A percentile compares a stretch with the other conserved stretches of the same genome.
phyloP scores from a whole-genome alignment of 2,329 filamentous ascomycete species.

The Cladophialophora exuberans region DNA sequence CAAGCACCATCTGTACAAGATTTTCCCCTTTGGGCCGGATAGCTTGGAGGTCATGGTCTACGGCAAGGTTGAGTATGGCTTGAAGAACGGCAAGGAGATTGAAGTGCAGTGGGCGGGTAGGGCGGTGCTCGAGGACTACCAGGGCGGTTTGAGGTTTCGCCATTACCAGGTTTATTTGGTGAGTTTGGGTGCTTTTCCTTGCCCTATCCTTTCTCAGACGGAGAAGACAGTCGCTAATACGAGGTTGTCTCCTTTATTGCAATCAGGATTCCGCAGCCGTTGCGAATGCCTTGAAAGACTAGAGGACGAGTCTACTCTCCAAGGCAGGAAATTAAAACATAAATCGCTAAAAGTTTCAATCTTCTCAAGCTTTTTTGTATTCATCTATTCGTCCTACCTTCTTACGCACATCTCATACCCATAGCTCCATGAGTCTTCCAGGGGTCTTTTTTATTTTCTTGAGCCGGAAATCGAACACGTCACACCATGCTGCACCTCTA shows the following conservation, averaged over 20 bases:
- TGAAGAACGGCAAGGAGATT: constrained; percentile 54
- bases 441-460: background rate
- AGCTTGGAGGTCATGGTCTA: constrained; percentile 58
- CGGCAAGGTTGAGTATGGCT: constrained; percentile 56
- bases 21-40: constrained; percentile 51
- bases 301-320: background rate
- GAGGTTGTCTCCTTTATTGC: background rate
- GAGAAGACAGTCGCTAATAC: constrained; percentile 3
- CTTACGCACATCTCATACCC: too few species aligned
- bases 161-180: constrained; percentile 39
- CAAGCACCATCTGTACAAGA: constrained; percentile 39
- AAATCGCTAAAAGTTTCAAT: background rate
- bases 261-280: constrained; percentile 22
- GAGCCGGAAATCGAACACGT: background rate
- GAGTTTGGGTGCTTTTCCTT: background rate
- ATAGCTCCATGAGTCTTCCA: background rate
- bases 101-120: constrained; percentile 57
- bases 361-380: background rate
- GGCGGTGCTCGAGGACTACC: constrained; percentile 32
- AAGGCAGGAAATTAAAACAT: background rate
- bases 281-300: constrained; percentile 10
- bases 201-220: background rate
- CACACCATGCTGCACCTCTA: background rate
- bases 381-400: background rate
- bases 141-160: constrained; percentile 31